Conservation (phyloP, 805 yeast genomes). For the Metschnikowia gelsemii region DNA sequence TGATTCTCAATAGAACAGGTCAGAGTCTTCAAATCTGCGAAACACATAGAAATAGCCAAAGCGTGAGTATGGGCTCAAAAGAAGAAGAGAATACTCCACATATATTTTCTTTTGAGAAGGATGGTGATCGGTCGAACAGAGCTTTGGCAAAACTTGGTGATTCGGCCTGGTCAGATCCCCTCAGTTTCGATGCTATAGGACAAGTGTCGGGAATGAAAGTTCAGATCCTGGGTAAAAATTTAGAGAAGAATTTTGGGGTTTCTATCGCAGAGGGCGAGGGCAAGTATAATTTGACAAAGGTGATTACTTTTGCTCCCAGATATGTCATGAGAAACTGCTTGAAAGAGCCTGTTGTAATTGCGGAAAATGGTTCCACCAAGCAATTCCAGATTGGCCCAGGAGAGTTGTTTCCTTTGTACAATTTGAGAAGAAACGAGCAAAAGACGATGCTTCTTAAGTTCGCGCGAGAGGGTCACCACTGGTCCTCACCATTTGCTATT, state of each 20-base stretch:
- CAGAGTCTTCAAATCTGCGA: conserved; percentile 57
- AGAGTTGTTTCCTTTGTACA: conserved; percentile 58
- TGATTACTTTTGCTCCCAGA: conserved; percentile 79
- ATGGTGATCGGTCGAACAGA: conserved; percentile 58
- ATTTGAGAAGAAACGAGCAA: conserved; percentile 52
- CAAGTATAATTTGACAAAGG: conserved; percentile 70
- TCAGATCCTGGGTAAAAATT: conserved; percentile 48
- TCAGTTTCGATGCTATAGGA: conserved; percentile 89
- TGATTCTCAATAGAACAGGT: conserved; percentile 79
- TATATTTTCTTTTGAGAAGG: conserved; percentile 80
- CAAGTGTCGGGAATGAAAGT: conserved; percentile 58
- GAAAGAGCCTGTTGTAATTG: conserved; percentile 53
- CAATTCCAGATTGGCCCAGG: conserved; percentile 47
- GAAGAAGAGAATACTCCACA: conserved; percentile 47
- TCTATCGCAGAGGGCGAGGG: conserved; percentile 82
- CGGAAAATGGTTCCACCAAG: conserved; percentile 66
- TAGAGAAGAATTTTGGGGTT: conserved; percentile 75
- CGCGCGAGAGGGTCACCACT: conserved; percentile 53
- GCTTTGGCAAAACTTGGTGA: conserved; percentile 66
- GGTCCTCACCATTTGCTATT: conserved; percentile 88
- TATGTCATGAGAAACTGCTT: conserved; percentile 69
- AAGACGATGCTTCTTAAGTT: conserved; percentile 65
- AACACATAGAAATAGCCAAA: conserved; percentile 41
- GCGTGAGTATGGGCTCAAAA: conserved; percentile 7
- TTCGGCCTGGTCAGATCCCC: conserved; percentile 67